phyloP scores from a whole-genome alignment of 1,139 yeast species.

The Schwanniomyces etchellsii region DNA sequence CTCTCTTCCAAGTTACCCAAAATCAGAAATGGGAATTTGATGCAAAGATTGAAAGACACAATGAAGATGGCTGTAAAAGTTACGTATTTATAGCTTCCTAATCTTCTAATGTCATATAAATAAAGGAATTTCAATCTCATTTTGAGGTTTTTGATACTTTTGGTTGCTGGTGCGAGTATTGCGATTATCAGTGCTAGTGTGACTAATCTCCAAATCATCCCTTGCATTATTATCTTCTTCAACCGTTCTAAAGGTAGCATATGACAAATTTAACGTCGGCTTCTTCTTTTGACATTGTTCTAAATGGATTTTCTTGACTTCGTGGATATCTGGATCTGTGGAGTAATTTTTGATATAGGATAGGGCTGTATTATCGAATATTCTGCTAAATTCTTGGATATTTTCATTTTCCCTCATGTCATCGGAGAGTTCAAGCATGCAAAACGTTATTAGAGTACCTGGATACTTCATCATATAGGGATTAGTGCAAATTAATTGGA shows the following conservation, averaged over 20 bases:
- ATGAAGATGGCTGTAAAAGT: constrained; percentile 42
- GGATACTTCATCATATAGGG: constrained; percentile 31
- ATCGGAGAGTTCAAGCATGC: constrained; percentile 42
- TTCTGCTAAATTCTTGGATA: constrained; percentile 9
- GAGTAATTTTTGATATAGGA: constrained; percentile 16
- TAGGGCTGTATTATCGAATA: constrained; percentile 22
- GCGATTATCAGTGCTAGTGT: constrained; percentile 23
- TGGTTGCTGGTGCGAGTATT: no score
- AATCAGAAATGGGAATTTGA: constrained; percentile 20
- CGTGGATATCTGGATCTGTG: no score
- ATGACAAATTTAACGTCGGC: not conserved
- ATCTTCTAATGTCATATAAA: constrained; percentile 17
- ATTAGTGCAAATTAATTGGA: constrained; percentile 39
- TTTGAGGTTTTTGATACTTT: no score
- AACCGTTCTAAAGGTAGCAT: constrained; percentile 3
- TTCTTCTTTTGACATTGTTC: not conserved
- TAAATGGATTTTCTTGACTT: no score
- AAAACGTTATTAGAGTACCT: constrained; percentile 60
- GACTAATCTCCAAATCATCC: constrained; percentile 10
- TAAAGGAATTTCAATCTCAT: constrained; percentile 37
- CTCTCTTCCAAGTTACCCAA: constrained; percentile 19
- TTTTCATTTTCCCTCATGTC: not conserved
- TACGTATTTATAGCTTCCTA: constrained; percentile 20
- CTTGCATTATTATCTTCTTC: constrained; percentile 6
- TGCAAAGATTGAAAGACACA: constrained; percentile 31